Percentiles rank a stretch among this genome's conserved stretches.
These are phyloP conservation scores for Triangularia verruculosa DNA, from an alignment of 2,329 filamentous ascomycete species.

Conservation along the genomic window DNA sequence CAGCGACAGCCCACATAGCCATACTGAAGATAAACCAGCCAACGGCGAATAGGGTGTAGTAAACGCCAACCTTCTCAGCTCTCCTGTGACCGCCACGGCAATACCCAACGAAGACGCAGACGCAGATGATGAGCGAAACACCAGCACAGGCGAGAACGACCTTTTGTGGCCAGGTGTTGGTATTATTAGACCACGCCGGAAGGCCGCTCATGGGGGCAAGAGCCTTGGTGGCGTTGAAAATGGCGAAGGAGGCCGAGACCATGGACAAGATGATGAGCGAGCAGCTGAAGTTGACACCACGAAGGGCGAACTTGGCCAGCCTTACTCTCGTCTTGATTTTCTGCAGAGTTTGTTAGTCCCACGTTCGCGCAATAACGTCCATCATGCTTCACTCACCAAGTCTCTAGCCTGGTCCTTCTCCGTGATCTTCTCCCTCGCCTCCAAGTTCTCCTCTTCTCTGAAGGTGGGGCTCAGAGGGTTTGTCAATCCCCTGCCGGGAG, in stretches of 20 bases:
- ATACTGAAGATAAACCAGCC: slow-evolving; percentile 92
- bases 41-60: slow-evolving; percentile 92
- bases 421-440: slow-evolving; percentile 77
- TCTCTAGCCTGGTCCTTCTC: slow-evolving; percentile 87
- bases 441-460: slow-evolving; percentile 78
- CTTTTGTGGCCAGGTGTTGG: slow-evolving; percentile 85
- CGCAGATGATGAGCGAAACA: slow-evolving; percentile 74
- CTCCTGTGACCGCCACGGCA: slow-evolving; percentile 82
- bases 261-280: slow-evolving; percentile 91
- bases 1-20: slow-evolving; percentile 86
- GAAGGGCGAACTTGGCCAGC: slow-evolving; percentile 91
- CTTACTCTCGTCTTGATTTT: slow-evolving; percentile 90
- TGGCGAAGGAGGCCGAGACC: slow-evolving; percentile 80
- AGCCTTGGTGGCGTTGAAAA: slow-evolving; percentile 83
- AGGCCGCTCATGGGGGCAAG: slow-evolving; percentile 75
- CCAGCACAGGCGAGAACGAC: slow-evolving; percentile 75
- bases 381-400: slow-evolving; percentile 61
- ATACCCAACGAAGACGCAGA: slow-evolving; percentile 81
- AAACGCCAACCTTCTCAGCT: slow-evolving; percentile 89
- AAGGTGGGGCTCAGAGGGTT: slow-evolving; percentile 92
- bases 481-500: slow-evolving; percentile 66
- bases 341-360: slow-evolving; percentile 46
- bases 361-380: background rate
- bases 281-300: slow-evolving; percentile 94
- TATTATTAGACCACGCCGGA: slow-evolving; percentile 78